Percentiles rank a stretch among this genome's conserved stretches.
Conservation (phyloP, 768 basidiomycete genomes). For the Suillus spraguei region DNA sequence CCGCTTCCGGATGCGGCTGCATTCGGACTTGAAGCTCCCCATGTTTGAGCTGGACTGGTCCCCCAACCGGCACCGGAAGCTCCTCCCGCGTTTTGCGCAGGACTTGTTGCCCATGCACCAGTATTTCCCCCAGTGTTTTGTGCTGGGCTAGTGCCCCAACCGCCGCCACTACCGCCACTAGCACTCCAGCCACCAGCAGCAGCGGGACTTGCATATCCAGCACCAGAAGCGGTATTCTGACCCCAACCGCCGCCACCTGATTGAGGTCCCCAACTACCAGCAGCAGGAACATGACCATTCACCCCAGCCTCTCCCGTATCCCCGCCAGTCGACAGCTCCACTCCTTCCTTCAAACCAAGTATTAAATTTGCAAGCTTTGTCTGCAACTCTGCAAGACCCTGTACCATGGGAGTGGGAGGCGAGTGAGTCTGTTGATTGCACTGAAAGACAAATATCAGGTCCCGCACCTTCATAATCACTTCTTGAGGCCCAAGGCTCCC, state of each 20-base stretch:
- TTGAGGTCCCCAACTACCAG: slow-evolving; percentile 25
- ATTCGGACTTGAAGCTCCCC: slow-evolving; percentile 41
- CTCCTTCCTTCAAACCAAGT: slow-evolving; percentile 69
- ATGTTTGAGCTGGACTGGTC: slow-evolving; percentile 37
- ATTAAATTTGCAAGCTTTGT: slow-evolving; percentile 81
- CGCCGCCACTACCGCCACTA: slow-evolving; percentile 19
- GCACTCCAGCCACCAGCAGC: slow-evolving; percentile 14
- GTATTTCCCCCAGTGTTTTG: slow-evolving; percentile 25
- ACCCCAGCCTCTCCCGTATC: slow-evolving; percentile 23
- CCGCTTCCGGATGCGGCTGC: slow-evolving; percentile 21
- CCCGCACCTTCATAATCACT: slow-evolving; percentile 77
- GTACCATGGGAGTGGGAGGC: not conserved
- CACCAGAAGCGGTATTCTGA: slow-evolving; percentile 33
- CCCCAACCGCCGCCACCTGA: slow-evolving; percentile 32
- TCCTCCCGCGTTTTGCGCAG: slow-evolving; percentile 27
- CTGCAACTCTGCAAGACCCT: slow-evolving; percentile 81
- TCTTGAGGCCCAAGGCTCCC: slow-evolving; percentile 89
- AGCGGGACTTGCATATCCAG: slow-evolving; percentile 34
- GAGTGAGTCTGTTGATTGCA: not conserved
- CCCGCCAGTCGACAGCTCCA: slow-evolving; percentile 49
- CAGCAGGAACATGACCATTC: slow-evolving; percentile 16
- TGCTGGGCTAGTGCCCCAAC: slow-evolving; percentile 33
- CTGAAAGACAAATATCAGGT: not conserved
- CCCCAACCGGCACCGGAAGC: slow-evolving; percentile 32
- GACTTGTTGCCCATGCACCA: slow-evolving; percentile 27